These are phyloP conservation scores for Tulasnella sp. DNA, from an alignment of 768 basidiomycete species.

Conservation along the genomic window DNA sequence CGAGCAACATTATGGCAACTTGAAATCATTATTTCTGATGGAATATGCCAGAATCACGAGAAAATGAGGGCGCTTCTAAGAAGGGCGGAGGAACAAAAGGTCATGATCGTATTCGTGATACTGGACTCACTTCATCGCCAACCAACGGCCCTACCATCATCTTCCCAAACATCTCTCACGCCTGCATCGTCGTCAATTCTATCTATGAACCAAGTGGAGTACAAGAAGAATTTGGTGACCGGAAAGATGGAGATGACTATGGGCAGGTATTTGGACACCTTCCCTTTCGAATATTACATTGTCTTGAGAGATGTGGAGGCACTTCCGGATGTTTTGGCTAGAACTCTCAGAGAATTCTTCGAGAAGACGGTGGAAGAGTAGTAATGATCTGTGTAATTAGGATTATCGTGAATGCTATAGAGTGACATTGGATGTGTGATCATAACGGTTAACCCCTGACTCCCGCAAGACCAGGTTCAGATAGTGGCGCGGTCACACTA, in stretches of 20 bases:
- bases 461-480: too few species aligned
- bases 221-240: constrained; percentile 62
- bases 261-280: constrained; percentile 83
- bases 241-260: constrained; percentile 79
- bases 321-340: constrained; percentile 76
- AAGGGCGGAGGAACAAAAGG: constrained; percentile 73
- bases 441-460: too few species aligned
- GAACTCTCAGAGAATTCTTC: constrained; percentile 85
- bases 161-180: constrained; percentile 17
- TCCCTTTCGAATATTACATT: constrained; percentile 96
- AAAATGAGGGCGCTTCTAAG: constrained; percentile 64
- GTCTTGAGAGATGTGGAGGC: constrained; percentile 85
- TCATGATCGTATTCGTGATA: constrained; percentile 94
- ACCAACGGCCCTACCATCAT: constrained; percentile 19
- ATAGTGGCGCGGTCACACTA: too few species aligned
- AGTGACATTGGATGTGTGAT: too few species aligned
- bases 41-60: constrained; percentile 96
- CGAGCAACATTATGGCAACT: constrained; percentile 95
- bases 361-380: constrained; percentile 61
- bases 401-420: too few species aligned
- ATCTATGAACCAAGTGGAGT: constrained; percentile 83
- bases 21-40: constrained; percentile 96
- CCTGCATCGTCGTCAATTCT: constrained; percentile 59
- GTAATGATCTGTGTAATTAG: background rate
- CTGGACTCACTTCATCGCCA: constrained; percentile 71